These are phyloP conservation scores for Aspergillus conjunctus DNA, from an alignment of 495 filamentous ascomycete genomes.

Conservation along the genomic window DNA sequence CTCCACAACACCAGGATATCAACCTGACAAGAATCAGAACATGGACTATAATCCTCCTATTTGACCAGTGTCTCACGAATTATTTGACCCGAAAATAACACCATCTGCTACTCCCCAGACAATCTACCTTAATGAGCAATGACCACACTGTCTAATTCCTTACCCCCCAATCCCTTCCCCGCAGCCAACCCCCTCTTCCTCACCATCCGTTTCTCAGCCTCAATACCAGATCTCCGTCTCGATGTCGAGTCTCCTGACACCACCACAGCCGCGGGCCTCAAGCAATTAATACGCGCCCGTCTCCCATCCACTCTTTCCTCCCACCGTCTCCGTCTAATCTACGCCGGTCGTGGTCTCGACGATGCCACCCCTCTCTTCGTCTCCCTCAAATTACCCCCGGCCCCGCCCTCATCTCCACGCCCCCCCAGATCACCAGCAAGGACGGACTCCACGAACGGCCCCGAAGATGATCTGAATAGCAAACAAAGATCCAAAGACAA, in stretches of 20 bases:
- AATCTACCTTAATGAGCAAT: slow-evolving; percentile 7
- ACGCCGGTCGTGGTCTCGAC: slow-evolving; percentile 79
- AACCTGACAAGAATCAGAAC: too few species aligned
- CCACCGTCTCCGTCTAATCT: slow-evolving; percentile 80
- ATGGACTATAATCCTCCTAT: too few species aligned
- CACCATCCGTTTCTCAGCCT: slow-evolving; percentile 84
- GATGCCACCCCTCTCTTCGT: slow-evolving; percentile 65
- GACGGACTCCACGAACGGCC: slow-evolving; percentile 19
- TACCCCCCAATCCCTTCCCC: slow-evolving; percentile 26
- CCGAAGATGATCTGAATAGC: slow-evolving; percentile 24
- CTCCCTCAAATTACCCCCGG: slow-evolving; percentile 63
- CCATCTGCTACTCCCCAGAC: background rate
- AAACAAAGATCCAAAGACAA: slow-evolving; percentile 45
- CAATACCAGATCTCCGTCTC: slow-evolving; percentile 80
- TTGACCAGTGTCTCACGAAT: too few species aligned
- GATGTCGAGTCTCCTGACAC: slow-evolving; percentile 65
- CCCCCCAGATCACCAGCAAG: slow-evolving; percentile 23
- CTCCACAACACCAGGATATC: background rate
- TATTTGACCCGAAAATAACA: too few species aligned
- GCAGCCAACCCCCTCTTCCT: slow-evolving; percentile 60
- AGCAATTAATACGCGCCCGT: slow-evolving; percentile 74
- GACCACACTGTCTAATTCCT: slow-evolving; percentile 7
- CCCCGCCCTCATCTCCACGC: slow-evolving; percentile 53
- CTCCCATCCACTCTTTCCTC: slow-evolving; percentile 63
- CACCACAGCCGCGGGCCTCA: slow-evolving; percentile 74